phyloP scores from a whole-genome alignment of 768 basidiomycete genomes.

The Calocybe cyanea region DNA sequence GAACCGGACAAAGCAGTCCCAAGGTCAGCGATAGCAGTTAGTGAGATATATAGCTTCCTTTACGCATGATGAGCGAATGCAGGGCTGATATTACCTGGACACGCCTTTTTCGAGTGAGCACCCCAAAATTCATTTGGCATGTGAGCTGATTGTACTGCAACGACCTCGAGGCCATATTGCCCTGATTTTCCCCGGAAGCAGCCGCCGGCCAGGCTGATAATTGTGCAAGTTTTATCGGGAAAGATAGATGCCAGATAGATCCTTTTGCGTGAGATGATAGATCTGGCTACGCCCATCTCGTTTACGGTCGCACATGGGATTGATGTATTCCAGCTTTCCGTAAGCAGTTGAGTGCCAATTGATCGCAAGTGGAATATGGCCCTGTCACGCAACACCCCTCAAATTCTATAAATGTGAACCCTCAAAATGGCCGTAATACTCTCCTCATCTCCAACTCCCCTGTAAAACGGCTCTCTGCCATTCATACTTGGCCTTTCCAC shows the following conservation, averaged over 20 bases:
- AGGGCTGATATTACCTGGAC: slow-evolving; percentile 20
- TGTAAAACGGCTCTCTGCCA: not conserved
- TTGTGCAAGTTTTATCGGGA: slow-evolving; percentile 16
- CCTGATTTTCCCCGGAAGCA: slow-evolving; percentile 26
- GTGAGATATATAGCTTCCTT: slow-evolving; percentile 8
- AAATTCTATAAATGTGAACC: slow-evolving; percentile 30
- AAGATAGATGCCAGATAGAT: slow-evolving; percentile 8
- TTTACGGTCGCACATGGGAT: slow-evolving; percentile 16
- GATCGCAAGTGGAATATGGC: slow-evolving; percentile 27
- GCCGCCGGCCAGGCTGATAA: slow-evolving; percentile 23
- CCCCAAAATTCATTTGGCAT: slow-evolving; percentile 29
- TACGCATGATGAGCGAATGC: slow-evolving; percentile 15
- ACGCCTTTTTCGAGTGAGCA: slow-evolving; percentile 21
- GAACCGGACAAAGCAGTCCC: not conserved
- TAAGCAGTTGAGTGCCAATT: slow-evolving; percentile 18
- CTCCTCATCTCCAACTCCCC: slow-evolving; percentile 19
- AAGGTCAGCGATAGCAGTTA: not conserved
- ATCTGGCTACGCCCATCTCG: too few relatives aligned
- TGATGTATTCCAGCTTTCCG: slow-evolving; percentile 25
- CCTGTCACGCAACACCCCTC: slow-evolving; percentile 30
- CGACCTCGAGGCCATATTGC: slow-evolving; percentile 25
- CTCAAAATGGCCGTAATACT: slow-evolving; percentile 19
- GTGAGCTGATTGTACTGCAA: slow-evolving; percentile 13
- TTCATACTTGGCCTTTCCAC: slow-evolving; percentile 14
- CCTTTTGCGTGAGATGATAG: too few relatives aligned